Base-by-base conservation (phyloP, 108 stramenopile species). In the Nitzschia inconspicua region DNA sequence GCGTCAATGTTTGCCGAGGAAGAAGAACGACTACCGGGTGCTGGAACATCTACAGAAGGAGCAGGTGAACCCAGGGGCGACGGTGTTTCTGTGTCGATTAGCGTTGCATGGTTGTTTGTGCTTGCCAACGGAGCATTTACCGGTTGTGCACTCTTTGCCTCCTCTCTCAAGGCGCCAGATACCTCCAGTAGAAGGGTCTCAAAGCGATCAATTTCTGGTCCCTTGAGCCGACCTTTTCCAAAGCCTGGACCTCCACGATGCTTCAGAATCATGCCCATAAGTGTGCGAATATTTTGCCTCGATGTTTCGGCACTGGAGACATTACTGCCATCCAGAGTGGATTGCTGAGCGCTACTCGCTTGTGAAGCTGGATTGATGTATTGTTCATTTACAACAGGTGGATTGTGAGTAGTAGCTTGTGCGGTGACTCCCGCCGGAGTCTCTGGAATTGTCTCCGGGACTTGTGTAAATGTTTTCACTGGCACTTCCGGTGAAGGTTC, bases 201-300 rank as follows among this genome's bases (percentile, higher is more conserved):
- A 55, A 85, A 72, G 31, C 63, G 61, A 22, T 69, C 64, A 20
- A 78, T 74, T 50, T 88, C 91, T 22, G 60, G 52, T 23, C 71
- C 82, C 54, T 66, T 66, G 13, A 92, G 70, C 20, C 87, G 70
- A 25, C 91, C 91, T 6, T 70, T 51, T 3, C 91, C 91, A 44
- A 92, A 92, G 34, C 91, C 91, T 27, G 91, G 83, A 28, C 91
- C 91, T 14, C 91, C 91, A 43, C 91, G 86, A 24, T 92, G 91
- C 62, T 92, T 92, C 65, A 88, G 77, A 2, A 81, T 50, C 51
- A 92, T 50, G 25, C 91, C 91, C 83, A 86, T 85, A 13, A 83
- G 51, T 6, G 84, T 86, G 18, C 91, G 84, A 20, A 88, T 42
- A 23, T 78, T 71, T 24, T 56, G 47, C 25, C 44, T 28, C 29